Percentiles rank a stretch among this genome's conserved stretches.
phyloP scores from a whole-genome alignment of 2,329 filamentous ascomycete genomes.

The Aureobasidium sp. region DNA sequence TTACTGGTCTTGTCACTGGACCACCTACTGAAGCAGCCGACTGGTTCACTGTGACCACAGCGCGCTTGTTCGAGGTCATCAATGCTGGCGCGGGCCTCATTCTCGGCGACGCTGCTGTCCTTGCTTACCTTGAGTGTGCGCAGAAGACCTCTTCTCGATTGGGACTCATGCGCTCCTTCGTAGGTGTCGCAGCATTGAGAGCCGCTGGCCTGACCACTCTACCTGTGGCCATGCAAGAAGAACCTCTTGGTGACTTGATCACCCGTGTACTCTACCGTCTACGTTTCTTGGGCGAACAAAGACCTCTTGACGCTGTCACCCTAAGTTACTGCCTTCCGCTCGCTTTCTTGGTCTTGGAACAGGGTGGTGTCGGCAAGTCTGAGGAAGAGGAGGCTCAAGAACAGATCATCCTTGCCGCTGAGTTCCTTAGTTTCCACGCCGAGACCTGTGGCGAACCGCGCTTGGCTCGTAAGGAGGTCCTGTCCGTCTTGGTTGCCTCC shows the following conservation, averaged over 20 bases:
- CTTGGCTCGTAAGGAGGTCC: slow-evolving; percentile 67
- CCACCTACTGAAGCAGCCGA: slow-evolving; percentile 81
- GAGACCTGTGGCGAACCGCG: slow-evolving; percentile 66
- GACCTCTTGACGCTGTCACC: slow-evolving; percentile 84
- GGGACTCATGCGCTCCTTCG: slow-evolving; percentile 69
- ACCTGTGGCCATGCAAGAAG: slow-evolving; percentile 63
- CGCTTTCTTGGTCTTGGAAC: slow-evolving; percentile 68
- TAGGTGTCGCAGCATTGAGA: slow-evolving; percentile 80
- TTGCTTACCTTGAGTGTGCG: slow-evolving; percentile 73
- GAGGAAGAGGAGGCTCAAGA: slow-evolving; percentile 73
- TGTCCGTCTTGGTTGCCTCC: slow-evolving; percentile 65
- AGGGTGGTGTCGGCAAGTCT: slow-evolving; percentile 66
- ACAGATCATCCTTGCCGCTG: slow-evolving; percentile 80
- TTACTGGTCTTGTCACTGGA: slow-evolving; percentile 72
- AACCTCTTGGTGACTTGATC: slow-evolving; percentile 72
- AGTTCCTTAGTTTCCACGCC: slow-evolving; percentile 85
- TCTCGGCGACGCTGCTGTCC: slow-evolving; percentile 69
- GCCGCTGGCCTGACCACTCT: slow-evolving; percentile 68
- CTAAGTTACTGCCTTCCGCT: slow-evolving; percentile 82
- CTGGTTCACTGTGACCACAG: slow-evolving; percentile 81
- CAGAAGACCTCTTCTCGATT: slow-evolving; percentile 67
- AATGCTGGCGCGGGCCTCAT: slow-evolving; percentile 75
- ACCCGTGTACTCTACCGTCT: slow-evolving; percentile 87
- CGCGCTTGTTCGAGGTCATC: slow-evolving; percentile 65
- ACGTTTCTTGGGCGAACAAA: slow-evolving; percentile 83